Evolutionary conservation across 2,329 filamentous ascomycete genomes (phyloP), one percentile per base, ranked within the genome.

Genomic region (Fusarium solani-melongenae): DNA sequence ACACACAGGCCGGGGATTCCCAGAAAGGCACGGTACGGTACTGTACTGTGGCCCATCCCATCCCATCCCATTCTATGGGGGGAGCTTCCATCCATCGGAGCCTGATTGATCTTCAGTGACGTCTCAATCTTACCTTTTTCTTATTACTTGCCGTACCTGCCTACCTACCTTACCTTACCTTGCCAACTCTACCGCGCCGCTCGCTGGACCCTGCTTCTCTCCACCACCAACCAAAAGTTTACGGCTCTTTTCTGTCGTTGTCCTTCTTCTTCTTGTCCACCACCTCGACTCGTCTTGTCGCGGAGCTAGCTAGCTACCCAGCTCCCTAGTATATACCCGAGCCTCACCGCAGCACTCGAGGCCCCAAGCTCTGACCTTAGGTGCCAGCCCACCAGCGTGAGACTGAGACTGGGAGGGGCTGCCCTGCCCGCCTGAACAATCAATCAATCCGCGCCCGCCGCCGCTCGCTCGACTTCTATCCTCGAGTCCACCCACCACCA

Each of bases 71-170:
- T 44, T 22, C 39, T 41, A 22, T 67, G 73, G 67, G 46, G 46
- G 27, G 27, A 70, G 69, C 73, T 75, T 71, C 46, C 46, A 51
- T n/a, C 24, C 46, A 29, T 29, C 56, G 71, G 71, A 77, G 69
- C 75, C 67, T 71, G 71, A 53, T 74, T 76, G 73, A 77, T 77
- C 71, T 73, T 67, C 67, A 73, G 67, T 75, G 75, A 72, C 70
- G 76, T 71, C 67, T 77, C 57, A 74, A 67, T 62, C 64, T 62
- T 44, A 67, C 64, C 71, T 67, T 62, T 62, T 51, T 69, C 36
- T 31, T 41, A 29, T 59, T 70, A 24, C 51, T 34, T 55, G 17
- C 27, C 29, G 27, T 55, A 55, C 31, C 33, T 56, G 33, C 33
- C 33, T 56, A 55, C 51, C 33, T 67, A 34, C 61, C 59, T 49